Base-by-base conservation (phyloP, 257 asterid genomes). In the Nicotiana attenuata region DNA sequence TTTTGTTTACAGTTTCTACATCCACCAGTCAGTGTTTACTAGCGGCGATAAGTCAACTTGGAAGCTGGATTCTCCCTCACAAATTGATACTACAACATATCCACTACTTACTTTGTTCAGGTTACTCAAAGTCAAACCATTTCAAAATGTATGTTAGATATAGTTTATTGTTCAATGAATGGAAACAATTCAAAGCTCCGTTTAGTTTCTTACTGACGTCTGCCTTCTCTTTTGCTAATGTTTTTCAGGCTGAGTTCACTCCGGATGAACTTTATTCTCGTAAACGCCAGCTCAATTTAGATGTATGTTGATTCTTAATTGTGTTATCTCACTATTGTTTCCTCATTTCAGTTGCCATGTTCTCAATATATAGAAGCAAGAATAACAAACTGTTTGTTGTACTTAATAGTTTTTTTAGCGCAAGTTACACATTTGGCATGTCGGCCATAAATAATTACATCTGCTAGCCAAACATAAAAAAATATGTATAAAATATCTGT, bases 221-320 rank as follows among this genome's bases (percentile, higher is more conserved):
- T 75, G 16, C 10, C 9, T 47, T 17, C 3, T 63, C 45, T 14
- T 22, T 76, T 31, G 73, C 26, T 75, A 38, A 84, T 79, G 24
- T 63, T 41, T 63, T 59, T 78, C 90, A 92, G 98, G 97, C 98
- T 9, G 95, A 92, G 79, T 92, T 94, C 86, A 92, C 93, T 7
- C 98, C 98, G n/a, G 95, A 94, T 41, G 95, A 92, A 75, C 93
- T 92, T 35, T 88, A 88, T 82, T 94, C 95, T 61, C 87, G 91
- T 35, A 94, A 94, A 69, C 95, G 97, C 84, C 82, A 85, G 0
- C 90, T 92, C 20, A 85, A 89, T 33, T 67, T 91, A 65, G 94
- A 89, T 4, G 91, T 88, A 81, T 5, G 89, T 84, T 24, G 14
- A 13, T 50, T 33, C 10, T 35, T 35, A 26, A 15, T 50, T 80